Evolutionary conservation across 2,329 filamentous ascomycete genomes (phyloP).

Genomic region (Penicillium sp.): DNA sequence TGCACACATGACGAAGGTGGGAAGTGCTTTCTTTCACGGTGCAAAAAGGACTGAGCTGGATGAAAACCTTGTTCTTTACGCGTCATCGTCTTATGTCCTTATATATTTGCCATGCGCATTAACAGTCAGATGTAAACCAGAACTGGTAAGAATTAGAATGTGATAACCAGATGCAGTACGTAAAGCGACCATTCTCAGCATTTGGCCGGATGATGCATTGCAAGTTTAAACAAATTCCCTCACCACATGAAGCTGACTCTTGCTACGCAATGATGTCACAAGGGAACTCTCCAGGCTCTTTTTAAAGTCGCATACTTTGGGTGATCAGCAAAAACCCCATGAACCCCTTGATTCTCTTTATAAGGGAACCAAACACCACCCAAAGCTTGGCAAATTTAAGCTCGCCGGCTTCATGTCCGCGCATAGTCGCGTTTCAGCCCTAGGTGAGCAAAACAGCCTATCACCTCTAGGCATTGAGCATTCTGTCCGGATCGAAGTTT

Average conservation of each 20-base stretch:
- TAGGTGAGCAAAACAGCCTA: neutral
- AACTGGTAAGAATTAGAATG: too few relatives aligned
- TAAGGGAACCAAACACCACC: neutral
- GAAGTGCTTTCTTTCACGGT: too few relatives aligned
- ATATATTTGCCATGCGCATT: too few relatives aligned
- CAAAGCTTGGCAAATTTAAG: neutral
- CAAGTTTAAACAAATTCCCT: neutral
- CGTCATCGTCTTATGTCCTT: too few relatives aligned
- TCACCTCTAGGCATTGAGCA: neutral
- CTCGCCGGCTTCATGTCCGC: neutral
- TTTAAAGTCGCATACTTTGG: neutral
- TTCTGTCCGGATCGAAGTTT: neutral
- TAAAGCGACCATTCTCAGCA: too few relatives aligned
- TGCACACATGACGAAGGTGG: too few relatives aligned
- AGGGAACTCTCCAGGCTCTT: neutral
- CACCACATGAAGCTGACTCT: neutral
- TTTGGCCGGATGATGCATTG: too few relatives aligned
- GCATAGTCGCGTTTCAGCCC: neutral
- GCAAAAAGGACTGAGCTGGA: too few relatives aligned
- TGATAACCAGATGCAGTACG: too few relatives aligned
- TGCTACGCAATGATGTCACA: neutral
- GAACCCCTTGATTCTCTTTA: neutral
- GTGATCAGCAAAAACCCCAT: neutral
- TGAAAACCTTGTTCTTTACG: too few relatives aligned
- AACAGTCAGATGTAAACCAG: too few relatives aligned